Percentiles rank a stretch among this genome's conserved stretches.
Conservation (phyloP, 352 stramenopile genomes). For the Globisporangium irregulare region DNA sequence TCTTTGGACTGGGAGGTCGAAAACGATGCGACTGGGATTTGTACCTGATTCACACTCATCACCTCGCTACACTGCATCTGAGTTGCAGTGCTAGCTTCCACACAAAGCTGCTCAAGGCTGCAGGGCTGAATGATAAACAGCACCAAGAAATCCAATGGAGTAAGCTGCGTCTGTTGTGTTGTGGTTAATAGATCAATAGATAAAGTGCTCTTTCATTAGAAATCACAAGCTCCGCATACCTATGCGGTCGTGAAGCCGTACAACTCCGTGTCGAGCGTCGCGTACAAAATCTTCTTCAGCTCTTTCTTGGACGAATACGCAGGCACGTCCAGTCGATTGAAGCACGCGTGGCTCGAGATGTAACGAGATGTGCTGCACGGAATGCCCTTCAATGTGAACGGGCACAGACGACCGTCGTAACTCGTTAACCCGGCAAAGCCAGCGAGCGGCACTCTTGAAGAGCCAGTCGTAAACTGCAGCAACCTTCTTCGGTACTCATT, state of each 20-base stretch:
- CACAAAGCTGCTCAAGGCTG: too few species aligned
- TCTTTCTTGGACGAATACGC: slow-evolving; percentile 58
- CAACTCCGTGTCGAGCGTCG: slow-evolving; percentile 29
- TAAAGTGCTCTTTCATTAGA: too few species aligned
- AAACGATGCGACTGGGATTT: too few species aligned
- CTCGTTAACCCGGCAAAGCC: slow-evolving; percentile 12
- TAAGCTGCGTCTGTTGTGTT: too few species aligned
- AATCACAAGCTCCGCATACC: too few species aligned
- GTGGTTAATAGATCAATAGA: too few species aligned
- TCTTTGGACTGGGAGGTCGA: too few species aligned
- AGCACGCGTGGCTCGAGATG: slow-evolving; percentile 62
- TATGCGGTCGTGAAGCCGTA: slow-evolving; percentile 39
- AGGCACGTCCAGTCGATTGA: slow-evolving; percentile 91
- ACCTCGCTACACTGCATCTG: too few species aligned
- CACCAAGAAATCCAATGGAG: too few species aligned
- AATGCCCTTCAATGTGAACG: slow-evolving; percentile 11
- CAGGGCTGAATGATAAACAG: too few species aligned
- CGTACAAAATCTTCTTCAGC: slow-evolving; percentile 32
- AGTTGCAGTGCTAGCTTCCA: too few species aligned
- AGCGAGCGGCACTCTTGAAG: slow-evolving; percentile 6
- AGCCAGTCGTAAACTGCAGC: slow-evolving; percentile 15
- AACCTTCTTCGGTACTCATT: slow-evolving; percentile 14
- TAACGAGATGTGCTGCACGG: slow-evolving; percentile 16
- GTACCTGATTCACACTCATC: too few species aligned
- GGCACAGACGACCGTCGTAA: slow-evolving; percentile 9